Percentiles rank a stretch among this genome's conserved stretches.
Conservation (phyloP, 257 asterid genomes). For the Voacanga thouarsii region DNA sequence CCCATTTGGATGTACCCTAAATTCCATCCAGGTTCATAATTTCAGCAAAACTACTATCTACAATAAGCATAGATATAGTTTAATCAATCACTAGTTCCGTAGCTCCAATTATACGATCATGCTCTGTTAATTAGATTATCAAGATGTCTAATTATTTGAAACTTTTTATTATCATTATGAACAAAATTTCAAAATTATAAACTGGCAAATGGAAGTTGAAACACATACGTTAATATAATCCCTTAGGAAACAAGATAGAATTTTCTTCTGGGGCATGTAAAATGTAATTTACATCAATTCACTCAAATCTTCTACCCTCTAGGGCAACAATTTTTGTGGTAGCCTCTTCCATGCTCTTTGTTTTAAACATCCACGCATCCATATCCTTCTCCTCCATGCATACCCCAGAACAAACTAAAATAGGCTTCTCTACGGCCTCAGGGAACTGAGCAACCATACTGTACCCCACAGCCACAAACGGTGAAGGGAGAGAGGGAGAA, state of each 20-base stretch:
- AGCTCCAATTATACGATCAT: too few species aligned
- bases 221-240: constrained; percentile 70
- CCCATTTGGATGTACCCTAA: background rate
- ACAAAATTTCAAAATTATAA: background rate
- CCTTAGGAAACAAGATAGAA: constrained; percentile 67
- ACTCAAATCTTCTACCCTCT: constrained; percentile 56
- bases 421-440: constrained; percentile 60
- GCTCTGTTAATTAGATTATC: too few species aligned
- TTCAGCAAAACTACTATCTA: too few species aligned
- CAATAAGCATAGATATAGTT: too few species aligned
- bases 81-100: too few species aligned
- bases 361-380: constrained; percentile 68
- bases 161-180: too few species aligned
- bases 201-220: background rate
- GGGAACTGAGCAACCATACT: constrained; percentile 72
- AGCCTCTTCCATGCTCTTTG: constrained; percentile 75
- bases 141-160: too few species aligned
- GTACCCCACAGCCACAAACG: constrained; percentile 75
- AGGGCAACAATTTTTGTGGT: constrained; percentile 54
- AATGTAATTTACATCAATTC: constrained; percentile 55
- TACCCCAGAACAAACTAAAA: constrained; percentile 72
- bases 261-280: constrained; percentile 54
- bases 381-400: constrained; percentile 76
- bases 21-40: too few species aligned
- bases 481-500: too few species aligned